Base-by-base conservation (phyloP, 2,329 filamentous ascomycete genomes). In the Arthroderma sp. region DNA sequence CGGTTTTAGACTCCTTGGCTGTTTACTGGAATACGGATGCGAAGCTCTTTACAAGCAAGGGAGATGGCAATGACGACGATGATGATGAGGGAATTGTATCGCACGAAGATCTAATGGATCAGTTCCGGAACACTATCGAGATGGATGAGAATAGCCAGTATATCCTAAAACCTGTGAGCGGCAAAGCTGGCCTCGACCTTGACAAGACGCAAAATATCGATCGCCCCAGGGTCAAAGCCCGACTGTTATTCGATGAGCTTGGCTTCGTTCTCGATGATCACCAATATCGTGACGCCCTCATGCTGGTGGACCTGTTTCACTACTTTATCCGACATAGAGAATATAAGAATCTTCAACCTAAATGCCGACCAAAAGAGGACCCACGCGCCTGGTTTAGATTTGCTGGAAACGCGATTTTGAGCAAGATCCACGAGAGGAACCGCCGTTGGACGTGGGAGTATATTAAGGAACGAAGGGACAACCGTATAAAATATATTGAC, bases 21-120 rank as follows among this genome's bases (percentile, higher is more conserved):
- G 76, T 96, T 6, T 99, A 99, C 64, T 99, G 93, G 91, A 93
- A 98, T 61, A 98, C 91, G 1, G 89, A 99, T 61, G 78, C 87
- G 1, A 73, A 81, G 28, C 73, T 98, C 3, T 72, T 96, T 37
- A 86, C 87, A 8, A 80, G 83, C 4, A 44, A n/a, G n/a, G 87
- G 87, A 5, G 81, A 83, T 53, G 85, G 91, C 52, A 77, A 77
- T 3, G 70, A 78, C 47, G 69, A 73, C 6, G 65, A 70, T 3
- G 67, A 71, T 30, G 71, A 75, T 7, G 75, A 85, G 50, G 66
- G 74, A 6, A 71, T 83, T 43, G 69, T 80, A 6, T 44, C 53
- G 10, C 86, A 93, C 52, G 75, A 79, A 29, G 82, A 89, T 37
- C 77, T 96, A 61, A 75, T 95, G 41, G 67, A 75, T 28, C 83